Percentiles rank a stretch among this genome's conserved stretches.
Conservation (phyloP, 768 basidiomycete species). For the Cantharellus anzutake region DNA sequence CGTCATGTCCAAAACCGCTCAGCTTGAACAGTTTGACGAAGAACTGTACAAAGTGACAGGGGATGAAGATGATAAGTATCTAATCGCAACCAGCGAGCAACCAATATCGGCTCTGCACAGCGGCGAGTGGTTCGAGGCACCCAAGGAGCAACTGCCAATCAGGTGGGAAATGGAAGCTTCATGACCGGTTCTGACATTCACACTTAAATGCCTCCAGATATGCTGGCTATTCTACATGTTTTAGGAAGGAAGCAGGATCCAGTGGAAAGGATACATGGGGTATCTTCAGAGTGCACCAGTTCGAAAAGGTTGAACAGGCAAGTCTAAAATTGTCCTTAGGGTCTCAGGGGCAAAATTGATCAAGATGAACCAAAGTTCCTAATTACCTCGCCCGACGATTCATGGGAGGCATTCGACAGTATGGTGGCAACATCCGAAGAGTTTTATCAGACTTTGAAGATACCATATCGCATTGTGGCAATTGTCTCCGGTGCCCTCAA, state of each 20-base stretch:
- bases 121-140: constrained; percentile 95
- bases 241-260: constrained; percentile 96
- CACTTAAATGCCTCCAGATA: constrained; percentile 14
- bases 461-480: constrained; percentile 82
- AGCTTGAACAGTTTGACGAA: constrained; percentile 96
- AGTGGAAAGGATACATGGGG: constrained; percentile 99
- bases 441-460: constrained; percentile 87
- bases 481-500: constrained; percentile 96
- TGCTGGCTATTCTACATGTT: constrained; percentile 62
- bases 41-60: constrained; percentile 94
- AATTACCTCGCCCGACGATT: constrained; percentile 85
- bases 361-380: constrained; percentile 43
- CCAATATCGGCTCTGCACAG: constrained; percentile 92
- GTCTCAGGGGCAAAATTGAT: background rate
- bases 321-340: constrained; percentile 4
- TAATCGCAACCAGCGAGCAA: constrained; percentile 97
- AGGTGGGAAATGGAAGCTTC: constrained; percentile 25
- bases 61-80: constrained; percentile 88
- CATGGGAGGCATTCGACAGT: constrained; percentile 81
- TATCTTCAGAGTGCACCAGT: constrained; percentile 99
- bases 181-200: background rate
- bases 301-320: constrained; percentile 84
- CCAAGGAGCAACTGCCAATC: constrained; percentile 80
- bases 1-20: constrained; percentile 93
- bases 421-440: constrained; percentile 84